phyloP scores from a whole-genome alignment of 2,329 filamentous ascomycete species.

The Phoma herbarum region DNA sequence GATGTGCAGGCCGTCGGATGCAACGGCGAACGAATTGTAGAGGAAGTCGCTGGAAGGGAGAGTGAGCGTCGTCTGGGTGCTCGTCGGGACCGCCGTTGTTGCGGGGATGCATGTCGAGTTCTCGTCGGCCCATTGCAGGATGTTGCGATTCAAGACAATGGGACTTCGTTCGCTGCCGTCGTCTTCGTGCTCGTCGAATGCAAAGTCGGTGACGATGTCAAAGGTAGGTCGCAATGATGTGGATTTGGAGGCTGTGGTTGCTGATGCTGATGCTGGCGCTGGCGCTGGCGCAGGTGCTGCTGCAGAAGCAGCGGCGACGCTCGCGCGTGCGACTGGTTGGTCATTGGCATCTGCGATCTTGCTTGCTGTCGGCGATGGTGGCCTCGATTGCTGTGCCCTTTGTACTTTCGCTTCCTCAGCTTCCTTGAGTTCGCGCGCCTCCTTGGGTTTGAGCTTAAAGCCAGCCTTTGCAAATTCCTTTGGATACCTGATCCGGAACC shows the following conservation, averaged over 20 bases:
- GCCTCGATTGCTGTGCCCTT: neutral
- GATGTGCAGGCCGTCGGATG: constrained; percentile 39
- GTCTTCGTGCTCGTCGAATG: constrained; percentile 27
- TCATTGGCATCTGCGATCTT: neutral
- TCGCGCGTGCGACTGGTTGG: neutral
- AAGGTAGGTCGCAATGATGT: constrained; percentile 27
- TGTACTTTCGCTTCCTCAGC: constrained; percentile 21
- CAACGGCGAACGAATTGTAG: constrained; percentile 24
- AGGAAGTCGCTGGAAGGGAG: constrained; percentile 10
- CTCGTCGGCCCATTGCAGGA: constrained; percentile 51
- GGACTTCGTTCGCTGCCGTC: constrained; percentile 36
- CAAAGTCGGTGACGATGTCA: constrained; percentile 30
- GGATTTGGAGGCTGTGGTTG: constrained; percentile 22
- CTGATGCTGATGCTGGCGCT: neutral
- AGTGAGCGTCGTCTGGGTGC: neutral
- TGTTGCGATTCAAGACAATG: constrained; percentile 49
- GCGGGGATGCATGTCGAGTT: constrained; percentile 31
- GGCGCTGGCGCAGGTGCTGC: neutral
- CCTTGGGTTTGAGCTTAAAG: constrained; percentile 50
- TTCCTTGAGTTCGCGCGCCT: constrained; percentile 31
- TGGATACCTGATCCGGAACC: constrained; percentile 68
- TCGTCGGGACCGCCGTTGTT: neutral
- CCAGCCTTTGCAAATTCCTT: constrained; percentile 63
- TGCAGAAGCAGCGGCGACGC: neutral
- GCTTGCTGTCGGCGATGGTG: neutral